Base-by-base conservation (phyloP, 2,329 filamentous ascomycete species). In the Microdochium nivale region DNA sequence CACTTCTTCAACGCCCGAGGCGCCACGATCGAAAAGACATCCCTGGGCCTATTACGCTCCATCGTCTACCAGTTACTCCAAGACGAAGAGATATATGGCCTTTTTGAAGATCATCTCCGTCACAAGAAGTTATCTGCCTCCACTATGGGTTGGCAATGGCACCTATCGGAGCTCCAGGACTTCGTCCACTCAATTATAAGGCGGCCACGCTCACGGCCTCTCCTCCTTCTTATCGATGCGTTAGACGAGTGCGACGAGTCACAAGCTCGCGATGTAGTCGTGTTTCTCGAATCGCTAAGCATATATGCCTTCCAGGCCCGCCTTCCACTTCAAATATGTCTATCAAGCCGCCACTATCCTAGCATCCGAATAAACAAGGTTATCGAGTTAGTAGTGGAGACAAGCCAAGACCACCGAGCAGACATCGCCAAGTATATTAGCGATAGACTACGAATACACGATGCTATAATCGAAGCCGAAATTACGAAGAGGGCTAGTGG, bases 221-320 rank as follows among this genome's bases (percentile, higher is more conserved):
- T 57, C 27, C 32, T 57, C 8, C 3, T 57, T 1, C 35, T 65
- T 23, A 59, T 68, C 16, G 65, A 69, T 35, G 67, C 66, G 1
- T 54, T 69, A 2, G 67, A 69, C 48, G 67, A 69, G 53, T 67
- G 65, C 35, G 54, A 63, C 13, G 61, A 65, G 43, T 25, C 57
- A 2, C 56, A 68, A 7, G 53, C 66, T 1, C 63, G 60, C 40
- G 58, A 59, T 1, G 63, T 68, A 56, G 54, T 67, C n/a, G 11
- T 33, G 0, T 68, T 68, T 48, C 60, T 68, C 5, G 59, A 65
- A 30, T 43, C 51, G 0, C 27, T 69, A 9, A 54, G 57, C 16
- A 53, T 59, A 8, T 16, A 53, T 7, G 54, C 60, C 35, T 49
- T 57, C 1, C 51, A 51, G 4, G 48, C 23, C 0, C 47, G 48